These are phyloP conservation scores for Biancaea sappan DNA, from an alignment of 306 rosid genomes.

Conservation along the genomic window DNA sequence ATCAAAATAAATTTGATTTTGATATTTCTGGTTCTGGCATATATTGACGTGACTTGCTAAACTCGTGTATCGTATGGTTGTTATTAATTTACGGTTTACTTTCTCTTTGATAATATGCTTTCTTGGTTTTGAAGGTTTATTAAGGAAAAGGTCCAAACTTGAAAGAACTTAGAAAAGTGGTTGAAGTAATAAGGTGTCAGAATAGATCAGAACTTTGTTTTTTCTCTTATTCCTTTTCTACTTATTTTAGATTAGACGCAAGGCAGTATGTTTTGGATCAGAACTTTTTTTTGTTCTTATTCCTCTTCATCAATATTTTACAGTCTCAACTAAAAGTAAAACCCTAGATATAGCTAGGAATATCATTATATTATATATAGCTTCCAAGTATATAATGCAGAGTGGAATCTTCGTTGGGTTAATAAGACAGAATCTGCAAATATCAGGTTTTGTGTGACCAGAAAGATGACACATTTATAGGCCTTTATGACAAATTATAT, in stretches of 20 bases:
- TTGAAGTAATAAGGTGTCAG: not conserved
- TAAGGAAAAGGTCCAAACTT: slow-evolving; percentile 15
- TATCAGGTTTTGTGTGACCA: slow-evolving; percentile 36
- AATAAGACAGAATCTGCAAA: slow-evolving; percentile 3
- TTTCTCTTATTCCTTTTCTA: not conserved
- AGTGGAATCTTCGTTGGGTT: not conserved
- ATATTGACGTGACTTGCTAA: not conserved
- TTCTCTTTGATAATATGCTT: not conserved
- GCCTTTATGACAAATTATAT: not conserved
- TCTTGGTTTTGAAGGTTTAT: slow-evolving; percentile 20
- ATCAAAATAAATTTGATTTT: not conserved
- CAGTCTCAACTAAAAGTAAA: not conserved
- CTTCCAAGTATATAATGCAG: not conserved
- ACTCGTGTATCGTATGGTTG: not conserved
- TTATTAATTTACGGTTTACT: not conserved
- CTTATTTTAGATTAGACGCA: not conserved
- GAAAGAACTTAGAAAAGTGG: not conserved
- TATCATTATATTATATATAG: not conserved
- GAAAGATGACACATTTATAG: slow-evolving; percentile 44
- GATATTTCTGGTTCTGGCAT: not conserved
- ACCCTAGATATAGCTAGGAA: not conserved
- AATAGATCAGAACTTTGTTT: not conserved
- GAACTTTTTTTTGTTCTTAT: too few relatives aligned
- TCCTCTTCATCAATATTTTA: too few relatives aligned
- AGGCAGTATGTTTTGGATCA: too few relatives aligned